phyloP scores from a whole-genome alignment of 1,284 basidiomycete genomes.

The Ganoderma lingzhi region DNA sequence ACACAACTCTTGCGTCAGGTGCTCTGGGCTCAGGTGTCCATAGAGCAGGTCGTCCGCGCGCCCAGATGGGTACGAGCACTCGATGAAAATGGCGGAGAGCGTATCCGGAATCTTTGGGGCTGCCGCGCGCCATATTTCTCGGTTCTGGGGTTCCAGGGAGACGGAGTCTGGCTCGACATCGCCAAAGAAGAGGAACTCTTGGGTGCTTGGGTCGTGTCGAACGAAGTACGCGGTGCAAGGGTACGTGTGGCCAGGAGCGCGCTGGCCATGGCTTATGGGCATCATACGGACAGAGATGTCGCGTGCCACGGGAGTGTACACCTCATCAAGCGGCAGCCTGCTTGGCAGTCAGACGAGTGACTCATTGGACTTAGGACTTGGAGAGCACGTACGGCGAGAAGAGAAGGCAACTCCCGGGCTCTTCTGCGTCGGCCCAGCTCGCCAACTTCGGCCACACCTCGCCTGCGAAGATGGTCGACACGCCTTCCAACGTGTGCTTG shows the following conservation, averaged over 20 bases:
- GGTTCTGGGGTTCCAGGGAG: slow-evolving; percentile 61
- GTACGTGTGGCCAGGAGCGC: slow-evolving; percentile 55
- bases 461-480: slow-evolving; percentile 80
- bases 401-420: slow-evolving; percentile 61
- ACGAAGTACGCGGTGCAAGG: slow-evolving; percentile 82
- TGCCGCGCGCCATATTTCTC: slow-evolving; percentile 74
- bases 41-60: slow-evolving; percentile 68
- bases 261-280: slow-evolving; percentile 74
- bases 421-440: slow-evolving; percentile 63
- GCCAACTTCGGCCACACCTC: slow-evolving; percentile 87
- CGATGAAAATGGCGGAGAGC: slow-evolving; percentile 79
- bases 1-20: slow-evolving; percentile 72
- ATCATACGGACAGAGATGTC: slow-evolving; percentile 71
- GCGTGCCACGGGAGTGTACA: slow-evolving; percentile 60
- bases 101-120: slow-evolving; percentile 71
- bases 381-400: slow-evolving; percentile 53
- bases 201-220: slow-evolving; percentile 60
- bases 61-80: slow-evolving; percentile 82
- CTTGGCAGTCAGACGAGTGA: not conserved
- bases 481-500: slow-evolving; percentile 67
- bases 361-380: not conserved
- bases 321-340: slow-evolving; percentile 47
- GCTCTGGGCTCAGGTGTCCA: slow-evolving; percentile 81
- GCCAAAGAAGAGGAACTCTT: slow-evolving; percentile 85
- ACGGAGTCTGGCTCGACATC: slow-evolving; percentile 84